Percentiles rank a stretch among this genome's conserved stretches.
phyloP scores from a whole-genome alignment of 306 rosid species.

The Medicago arabica region DNA sequence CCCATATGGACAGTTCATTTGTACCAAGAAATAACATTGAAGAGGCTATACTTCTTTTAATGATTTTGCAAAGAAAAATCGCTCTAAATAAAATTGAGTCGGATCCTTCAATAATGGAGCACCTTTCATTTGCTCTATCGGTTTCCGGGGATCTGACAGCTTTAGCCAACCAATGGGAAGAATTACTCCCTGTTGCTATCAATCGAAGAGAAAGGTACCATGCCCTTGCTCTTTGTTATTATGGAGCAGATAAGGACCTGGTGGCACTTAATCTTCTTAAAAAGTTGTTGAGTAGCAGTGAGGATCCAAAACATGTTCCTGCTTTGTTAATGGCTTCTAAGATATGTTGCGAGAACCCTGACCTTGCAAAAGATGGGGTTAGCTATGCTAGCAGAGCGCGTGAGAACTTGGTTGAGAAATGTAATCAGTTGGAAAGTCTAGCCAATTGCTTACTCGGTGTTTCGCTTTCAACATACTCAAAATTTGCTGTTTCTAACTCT shows the following conservation, averaged over 20 bases:
- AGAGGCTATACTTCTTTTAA: slow-evolving; percentile 91
- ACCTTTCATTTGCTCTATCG: slow-evolving; percentile 86
- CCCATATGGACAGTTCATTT: slow-evolving; percentile 76
- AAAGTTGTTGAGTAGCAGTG: slow-evolving; percentile 60
- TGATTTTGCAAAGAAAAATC: slow-evolving; percentile 75
- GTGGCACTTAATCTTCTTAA: slow-evolving; percentile 76
- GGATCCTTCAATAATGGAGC: slow-evolving; percentile 97
- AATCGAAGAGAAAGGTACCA: slow-evolving; percentile 61
- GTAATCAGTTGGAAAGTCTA: slow-evolving; percentile 68
- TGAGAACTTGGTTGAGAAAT: slow-evolving; percentile 60
- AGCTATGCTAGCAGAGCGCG: slow-evolving; percentile 61
- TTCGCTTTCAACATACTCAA: slow-evolving; percentile 73
- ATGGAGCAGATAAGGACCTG: slow-evolving; percentile 73
- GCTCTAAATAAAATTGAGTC: slow-evolving; percentile 69
- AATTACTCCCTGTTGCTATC: slow-evolving; percentile 70
- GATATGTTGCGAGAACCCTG: slow-evolving; percentile 70
- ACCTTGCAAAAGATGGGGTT: slow-evolving; percentile 68
- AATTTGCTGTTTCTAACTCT: slow-evolving; percentile 62
- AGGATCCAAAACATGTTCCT: slow-evolving; percentile 71
- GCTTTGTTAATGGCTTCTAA: slow-evolving; percentile 83
- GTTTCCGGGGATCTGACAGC: slow-evolving; percentile 78
- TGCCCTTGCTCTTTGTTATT: slow-evolving; percentile 79
- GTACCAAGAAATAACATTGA: slow-evolving; percentile 87
- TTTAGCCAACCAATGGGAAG: slow-evolving; percentile 81
- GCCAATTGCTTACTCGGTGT: slow-evolving; percentile 76